These are phyloP conservation scores for Pseudogymnoascus sp. DNA, from an alignment of 2,329 filamentous ascomycete genomes.

Conservation along the genomic window DNA sequence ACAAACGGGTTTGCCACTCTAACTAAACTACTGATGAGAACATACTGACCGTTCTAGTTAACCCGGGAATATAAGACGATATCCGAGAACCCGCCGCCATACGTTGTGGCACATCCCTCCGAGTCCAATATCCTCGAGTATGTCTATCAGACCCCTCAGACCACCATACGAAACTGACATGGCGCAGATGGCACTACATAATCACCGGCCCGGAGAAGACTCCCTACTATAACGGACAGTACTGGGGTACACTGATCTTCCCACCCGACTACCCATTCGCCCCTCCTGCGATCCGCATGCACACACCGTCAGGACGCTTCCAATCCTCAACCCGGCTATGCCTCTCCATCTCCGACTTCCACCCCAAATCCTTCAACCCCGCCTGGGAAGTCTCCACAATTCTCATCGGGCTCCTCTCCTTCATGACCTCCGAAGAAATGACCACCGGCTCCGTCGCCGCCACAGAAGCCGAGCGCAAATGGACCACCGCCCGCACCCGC, in stretches of 20 bases:
- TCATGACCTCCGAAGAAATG: constrained; percentile 99
- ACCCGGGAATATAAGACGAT: constrained; percentile 56
- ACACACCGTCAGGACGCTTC: constrained; percentile 92
- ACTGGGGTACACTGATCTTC: constrained; percentile 96
- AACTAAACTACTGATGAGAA: not conserved
- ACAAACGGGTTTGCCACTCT: constrained; percentile 51
- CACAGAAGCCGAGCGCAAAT: constrained; percentile 66
- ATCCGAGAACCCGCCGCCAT: constrained; percentile 72
- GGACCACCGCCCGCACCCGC: constrained; percentile 65
- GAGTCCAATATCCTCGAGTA: constrained; percentile 88
- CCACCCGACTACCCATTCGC: constrained; percentile 96
- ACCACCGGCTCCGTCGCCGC: constrained; percentile 84
- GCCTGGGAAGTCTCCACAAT: constrained; percentile 98
- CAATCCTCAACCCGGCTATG: constrained; percentile 87
- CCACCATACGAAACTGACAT: constrained; percentile 12
- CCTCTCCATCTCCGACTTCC: constrained; percentile 93
- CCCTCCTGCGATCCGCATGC: constrained; percentile 96
- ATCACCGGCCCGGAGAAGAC: constrained; percentile 91
- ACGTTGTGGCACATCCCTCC: constrained; percentile 81
- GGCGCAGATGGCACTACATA: constrained; percentile 77
- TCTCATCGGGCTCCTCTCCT: constrained; percentile 83
- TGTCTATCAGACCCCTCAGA: constrained; percentile 2
- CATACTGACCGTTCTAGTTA: constrained; percentile 35
- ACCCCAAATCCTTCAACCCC: constrained; percentile 95
- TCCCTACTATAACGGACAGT: constrained; percentile 89